These are phyloP conservation scores for Vachellia collinsii DNA, from an alignment of 306 rosid species.

Conservation along the genomic window DNA sequence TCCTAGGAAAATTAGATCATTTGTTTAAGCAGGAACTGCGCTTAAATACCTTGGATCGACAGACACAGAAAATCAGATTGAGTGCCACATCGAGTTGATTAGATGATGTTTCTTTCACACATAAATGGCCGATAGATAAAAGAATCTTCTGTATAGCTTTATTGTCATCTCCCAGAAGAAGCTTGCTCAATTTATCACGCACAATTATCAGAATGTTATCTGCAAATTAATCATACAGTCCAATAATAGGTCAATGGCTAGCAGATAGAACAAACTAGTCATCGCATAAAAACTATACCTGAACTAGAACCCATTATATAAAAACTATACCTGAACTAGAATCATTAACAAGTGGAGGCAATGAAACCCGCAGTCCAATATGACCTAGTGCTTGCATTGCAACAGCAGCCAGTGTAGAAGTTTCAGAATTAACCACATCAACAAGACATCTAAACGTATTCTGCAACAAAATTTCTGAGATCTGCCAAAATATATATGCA, in stretches of 20 bases:
- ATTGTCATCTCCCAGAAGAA: constrained; percentile 69
- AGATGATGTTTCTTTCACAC: constrained; percentile 78
- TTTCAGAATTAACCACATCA: constrained; percentile 78
- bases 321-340: constrained; percentile 64
- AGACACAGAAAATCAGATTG: constrained; percentile 68
- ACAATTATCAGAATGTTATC: constrained; percentile 69
- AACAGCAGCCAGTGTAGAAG: constrained; percentile 73
- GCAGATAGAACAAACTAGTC: constrained; percentile 29
- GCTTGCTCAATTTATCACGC: constrained; percentile 76
- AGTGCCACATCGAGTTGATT: constrained; percentile 72
- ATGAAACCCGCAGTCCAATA: constrained; percentile 73
- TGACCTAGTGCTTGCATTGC: constrained; percentile 97
- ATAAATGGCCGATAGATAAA: constrained; percentile 83
- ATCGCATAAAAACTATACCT: constrained; percentile 49
- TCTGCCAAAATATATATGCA: constrained; percentile 45
- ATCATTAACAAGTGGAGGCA: constrained; percentile 64
- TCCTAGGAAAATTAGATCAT: not conserved
- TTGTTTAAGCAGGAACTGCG: not conserved
- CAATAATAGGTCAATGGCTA: constrained; percentile 33
- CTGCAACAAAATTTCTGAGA: constrained; percentile 63
- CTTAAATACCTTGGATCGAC: constrained; percentile 77
- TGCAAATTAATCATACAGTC: constrained; percentile 56
- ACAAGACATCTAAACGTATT: constrained; percentile 70
- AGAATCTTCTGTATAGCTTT: constrained; percentile 82
- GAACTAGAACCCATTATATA: constrained; percentile 53